Evolutionary conservation across 805 yeast species (phyloP).

Genomic region (Ogataea kodamae): DNA sequence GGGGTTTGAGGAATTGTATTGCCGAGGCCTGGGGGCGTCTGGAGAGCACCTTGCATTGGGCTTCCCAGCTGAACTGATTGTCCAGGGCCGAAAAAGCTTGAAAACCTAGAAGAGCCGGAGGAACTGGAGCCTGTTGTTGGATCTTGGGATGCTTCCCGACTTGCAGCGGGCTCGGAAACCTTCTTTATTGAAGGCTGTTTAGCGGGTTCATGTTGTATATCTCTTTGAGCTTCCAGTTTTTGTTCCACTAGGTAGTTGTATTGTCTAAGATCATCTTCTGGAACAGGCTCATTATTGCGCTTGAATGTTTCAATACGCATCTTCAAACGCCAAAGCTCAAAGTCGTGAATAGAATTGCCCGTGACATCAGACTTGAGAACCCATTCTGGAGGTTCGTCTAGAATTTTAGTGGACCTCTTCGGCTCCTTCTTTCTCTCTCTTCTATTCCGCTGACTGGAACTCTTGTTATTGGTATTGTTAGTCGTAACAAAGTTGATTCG

Average conservation of each 20-base stretch:
- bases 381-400: slow-evolving; percentile 38
- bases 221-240: slow-evolving; percentile 1
- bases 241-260: slow-evolving; percentile 17
- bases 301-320: slow-evolving; percentile 50
- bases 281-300: slow-evolving; percentile 41
- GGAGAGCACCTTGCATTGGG: not conserved
- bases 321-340: slow-evolving; percentile 55
- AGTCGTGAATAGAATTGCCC: slow-evolving; percentile 55
- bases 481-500: slow-evolving; percentile 37
- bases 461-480: slow-evolving; percentile 11
- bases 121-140: slow-evolving; percentile 8
- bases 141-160: slow-evolving; percentile 2
- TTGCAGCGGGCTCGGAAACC: not conserved
- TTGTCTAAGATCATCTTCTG: slow-evolving; percentile 26
- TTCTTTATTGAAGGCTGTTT: not conserved
- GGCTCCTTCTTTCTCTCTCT: slow-evolving; percentile 20
- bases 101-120: slow-evolving; percentile 23
- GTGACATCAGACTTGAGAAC: slow-evolving; percentile 35
- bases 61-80: not conserved
- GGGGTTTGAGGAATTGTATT: not conserved
- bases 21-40: no score
- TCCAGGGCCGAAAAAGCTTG: slow-evolving; percentile 24
- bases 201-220: not conserved
- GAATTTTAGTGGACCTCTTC: slow-evolving; percentile 18
- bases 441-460: slow-evolving; percentile 11